These are phyloP conservation scores for Eutrema salsugineum DNA, from an alignment of 441 rosid genomes.

Conservation along the genomic window DNA sequence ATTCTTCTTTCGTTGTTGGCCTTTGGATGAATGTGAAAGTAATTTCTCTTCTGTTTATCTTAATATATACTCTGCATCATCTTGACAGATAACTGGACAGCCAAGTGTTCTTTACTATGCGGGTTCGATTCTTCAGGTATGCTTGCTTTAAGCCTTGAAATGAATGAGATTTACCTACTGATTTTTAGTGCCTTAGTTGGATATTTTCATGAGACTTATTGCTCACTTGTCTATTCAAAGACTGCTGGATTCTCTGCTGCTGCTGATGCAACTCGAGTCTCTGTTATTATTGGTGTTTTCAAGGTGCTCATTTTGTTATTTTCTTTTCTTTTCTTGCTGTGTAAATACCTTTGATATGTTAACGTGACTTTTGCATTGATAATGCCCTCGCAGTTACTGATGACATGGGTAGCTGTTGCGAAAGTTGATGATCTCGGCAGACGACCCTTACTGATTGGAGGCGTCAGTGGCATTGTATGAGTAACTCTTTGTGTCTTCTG, in stretches of 20 bases:
- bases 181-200: background rate
- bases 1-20: slow-evolving; percentile 19
- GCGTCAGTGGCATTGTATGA: slow-evolving; percentile 91
- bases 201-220: background rate
- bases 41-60: background rate
- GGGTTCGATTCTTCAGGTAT: slow-evolving; percentile 96
- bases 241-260: slow-evolving; percentile 99
- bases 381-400: slow-evolving; percentile 47
- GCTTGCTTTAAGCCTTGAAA: slow-evolving; percentile 14
- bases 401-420: slow-evolving; percentile 91
- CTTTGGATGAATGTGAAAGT: slow-evolving; percentile 11
- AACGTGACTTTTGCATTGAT: background rate
- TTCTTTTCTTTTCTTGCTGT: too few species aligned
- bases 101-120: slow-evolving; percentile 98
- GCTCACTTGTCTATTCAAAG: slow-evolving; percentile 30
- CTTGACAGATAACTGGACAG: slow-evolving; percentile 92
- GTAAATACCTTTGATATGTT: background rate
- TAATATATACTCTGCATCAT: slow-evolving; percentile 20
- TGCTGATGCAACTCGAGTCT: slow-evolving; percentile 94
- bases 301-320: slow-evolving; percentile 67
- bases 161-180: slow-evolving; percentile 1
- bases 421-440: slow-evolving; percentile 98
- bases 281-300: slow-evolving; percentile 84
- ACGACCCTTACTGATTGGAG: slow-evolving; percentile 85
- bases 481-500: background rate